phyloP scores from a whole-genome alignment of 352 stramenopile genomes.

The Pythium periplocum region DNA sequence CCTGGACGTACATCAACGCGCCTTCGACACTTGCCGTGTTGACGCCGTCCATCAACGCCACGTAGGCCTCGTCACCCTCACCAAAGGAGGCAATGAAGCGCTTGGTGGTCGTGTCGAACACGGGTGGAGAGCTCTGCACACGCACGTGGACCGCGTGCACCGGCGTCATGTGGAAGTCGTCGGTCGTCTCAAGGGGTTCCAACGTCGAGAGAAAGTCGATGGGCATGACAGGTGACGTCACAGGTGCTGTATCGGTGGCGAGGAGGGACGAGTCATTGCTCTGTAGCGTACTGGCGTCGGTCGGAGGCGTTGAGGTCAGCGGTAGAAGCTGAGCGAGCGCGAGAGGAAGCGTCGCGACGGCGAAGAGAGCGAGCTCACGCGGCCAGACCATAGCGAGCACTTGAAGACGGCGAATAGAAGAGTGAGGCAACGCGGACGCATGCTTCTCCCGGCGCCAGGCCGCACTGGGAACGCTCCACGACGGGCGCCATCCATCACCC shows the following conservation, averaged over 20 bases:
- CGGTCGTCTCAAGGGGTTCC: background rate
- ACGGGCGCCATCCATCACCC: background rate
- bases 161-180: constrained; percentile 7
- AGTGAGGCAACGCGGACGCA: too few relatives aligned
- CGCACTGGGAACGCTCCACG: background rate
- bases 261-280: background rate
- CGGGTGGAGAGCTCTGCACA: constrained; percentile 3
- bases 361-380: background rate
- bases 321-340: background rate
- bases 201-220: background rate
- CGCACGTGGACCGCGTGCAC: constrained; percentile 12
- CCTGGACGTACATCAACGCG: constrained; percentile 14
- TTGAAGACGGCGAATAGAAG: too few relatives aligned
- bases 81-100: constrained; percentile 6
- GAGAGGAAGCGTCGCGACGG: background rate
- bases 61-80: constrained; percentile 2
- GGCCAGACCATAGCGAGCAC: too few relatives aligned
- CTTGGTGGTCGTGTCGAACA: constrained; percentile 4
- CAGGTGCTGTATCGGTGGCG: background rate
- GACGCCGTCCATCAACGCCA: constrained; percentile 13
- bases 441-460: too few relatives aligned
- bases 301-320: background rate
- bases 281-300: background rate
- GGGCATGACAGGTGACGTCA: background rate
- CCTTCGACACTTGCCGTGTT: constrained; percentile 20